Evolutionary conservation across 306 rosid genomes (phyloP), one percentile per base, ranked within the genome.

Genomic region (Senna tora): DNA sequence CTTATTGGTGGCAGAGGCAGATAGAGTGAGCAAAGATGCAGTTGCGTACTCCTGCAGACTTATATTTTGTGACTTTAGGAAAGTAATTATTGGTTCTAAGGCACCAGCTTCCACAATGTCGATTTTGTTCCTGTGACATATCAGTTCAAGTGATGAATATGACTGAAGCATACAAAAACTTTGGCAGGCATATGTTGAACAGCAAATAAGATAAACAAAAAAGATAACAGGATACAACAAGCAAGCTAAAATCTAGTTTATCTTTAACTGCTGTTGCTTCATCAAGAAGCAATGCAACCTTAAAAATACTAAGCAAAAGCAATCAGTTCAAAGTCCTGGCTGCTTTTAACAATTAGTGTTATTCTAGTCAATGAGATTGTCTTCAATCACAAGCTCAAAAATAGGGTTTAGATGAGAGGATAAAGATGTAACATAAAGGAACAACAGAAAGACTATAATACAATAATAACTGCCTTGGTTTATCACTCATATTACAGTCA

Each of bases 71-170:
- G 99, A 91, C 71, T 79, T 83, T 57, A 94, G 92, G 84, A 94
- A 88, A 81, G 80, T 66, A 63, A 86, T 81, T 65, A 91, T 89
- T 6, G 97, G 96, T 72, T 80, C 91, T 73, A 94, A 89, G 17
- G 97, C 99, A 46, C 96, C 97, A 9, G 95, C 89, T 79, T 91
- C 96, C 73, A 94, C 96, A 58, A 94, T 94, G 77, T 65, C 88
- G 68, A 88, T 85, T 83, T 94, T 94, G 25, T 94, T 94, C 93
- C 99, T 94, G 92, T 51, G 60, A 75, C 64, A 82, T 39, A 52
- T 20, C 72, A 55, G n/a, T n/a, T 45, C 47, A 45, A 71, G 20
- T 60, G 46, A 61, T 71, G 54, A 76, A 47, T 43, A 70, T 38
- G 15, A 42, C 25, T 60, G 62, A 65, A 76, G 30, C 42, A 34